Evolutionary conservation across 176 grass and related monocot species (phyloP).

Genomic region (bread wheat (Triticum aestivum)): DNA sequence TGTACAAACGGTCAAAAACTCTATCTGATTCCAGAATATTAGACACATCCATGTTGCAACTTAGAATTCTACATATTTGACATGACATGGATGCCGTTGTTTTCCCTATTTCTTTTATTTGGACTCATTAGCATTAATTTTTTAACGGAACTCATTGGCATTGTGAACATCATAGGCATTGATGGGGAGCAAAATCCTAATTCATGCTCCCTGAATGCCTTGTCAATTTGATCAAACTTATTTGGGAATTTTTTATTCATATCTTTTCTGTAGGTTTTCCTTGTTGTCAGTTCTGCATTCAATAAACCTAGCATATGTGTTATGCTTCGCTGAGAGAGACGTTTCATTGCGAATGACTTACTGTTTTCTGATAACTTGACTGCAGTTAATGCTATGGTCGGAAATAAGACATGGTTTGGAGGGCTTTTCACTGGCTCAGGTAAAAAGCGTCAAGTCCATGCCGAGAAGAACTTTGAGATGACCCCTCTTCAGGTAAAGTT

Average conservation of each 20-base stretch:
- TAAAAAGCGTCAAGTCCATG: constrained; percentile 58
- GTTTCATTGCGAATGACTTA: background rate
- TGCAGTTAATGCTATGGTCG: constrained; percentile 88
- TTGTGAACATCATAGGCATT: background rate
- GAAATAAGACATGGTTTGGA: constrained; percentile 79
- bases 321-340: background rate
- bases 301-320: background rate
- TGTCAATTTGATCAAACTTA: background rate
- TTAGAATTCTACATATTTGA: background rate
- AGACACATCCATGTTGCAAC: background rate
- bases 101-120: background rate
- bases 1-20: background rate
- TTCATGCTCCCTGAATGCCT: background rate
- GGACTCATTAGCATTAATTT: background rate
- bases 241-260: background rate
- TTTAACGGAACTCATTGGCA: background rate
- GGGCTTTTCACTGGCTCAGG: constrained; percentile 73
- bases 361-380: background rate
- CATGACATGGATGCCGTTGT: background rate
- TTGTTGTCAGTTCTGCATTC: background rate
- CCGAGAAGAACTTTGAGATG: constrained; percentile 43
- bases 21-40: background rate
- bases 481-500: constrained; percentile 63
- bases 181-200: background rate
- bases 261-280: background rate